A percentile compares a stretch with the other conserved stretches of the same genome.
These are phyloP conservation scores for Suhomyces kunorum DNA, from an alignment of 1,139 yeast genomes.

Conservation along the genomic window DNA sequence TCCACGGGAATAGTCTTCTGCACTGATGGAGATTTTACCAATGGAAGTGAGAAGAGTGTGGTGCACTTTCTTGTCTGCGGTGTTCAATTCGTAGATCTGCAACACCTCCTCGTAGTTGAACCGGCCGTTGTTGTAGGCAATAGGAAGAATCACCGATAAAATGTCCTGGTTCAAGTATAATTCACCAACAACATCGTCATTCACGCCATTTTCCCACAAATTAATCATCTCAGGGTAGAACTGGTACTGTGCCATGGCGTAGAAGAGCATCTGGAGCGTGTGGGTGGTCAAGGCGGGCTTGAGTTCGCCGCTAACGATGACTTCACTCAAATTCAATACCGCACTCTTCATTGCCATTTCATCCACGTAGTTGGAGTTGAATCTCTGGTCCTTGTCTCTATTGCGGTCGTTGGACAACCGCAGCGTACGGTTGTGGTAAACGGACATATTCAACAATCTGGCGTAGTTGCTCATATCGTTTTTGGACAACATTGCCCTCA, in stretches of 20 bases:
- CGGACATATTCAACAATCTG: constrained; percentile 29
- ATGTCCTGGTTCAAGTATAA: constrained; percentile 51
- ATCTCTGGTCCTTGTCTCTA: constrained; percentile 43
- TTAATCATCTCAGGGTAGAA: constrained; percentile 38
- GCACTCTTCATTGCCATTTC: constrained; percentile 37
- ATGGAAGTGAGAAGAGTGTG: constrained; percentile 37
- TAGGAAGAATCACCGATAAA: constrained; percentile 71
- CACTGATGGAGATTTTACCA: constrained; percentile 43
- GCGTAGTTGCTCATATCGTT: constrained; percentile 32
- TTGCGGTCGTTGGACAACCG: constrained; percentile 37
- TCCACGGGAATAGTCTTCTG: constrained; percentile 43
- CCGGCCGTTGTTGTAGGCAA: constrained; percentile 63
- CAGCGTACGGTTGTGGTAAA: constrained; percentile 32
- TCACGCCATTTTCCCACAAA: constrained; percentile 48
- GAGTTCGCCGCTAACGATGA: constrained; percentile 36
- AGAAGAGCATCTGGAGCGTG: constrained; percentile 25
- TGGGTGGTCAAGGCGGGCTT: constrained; percentile 11
- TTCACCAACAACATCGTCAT: constrained; percentile 30
- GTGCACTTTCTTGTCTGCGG: constrained; percentile 22
- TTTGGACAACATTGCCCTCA: constrained; percentile 27
- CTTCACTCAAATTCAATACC: constrained; percentile 36
- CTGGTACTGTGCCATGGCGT: constrained; percentile 40
- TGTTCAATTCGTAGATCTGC: constrained; percentile 40
- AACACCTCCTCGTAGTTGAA: constrained; percentile 58
- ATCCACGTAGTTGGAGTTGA: constrained; percentile 27